A percentile compares a stretch with the other conserved stretches of the same genome.
These are phyloP conservation scores for Cocos nucifera DNA, from an alignment of 176 grass and related monocot genomes.

Conservation along the genomic window DNA sequence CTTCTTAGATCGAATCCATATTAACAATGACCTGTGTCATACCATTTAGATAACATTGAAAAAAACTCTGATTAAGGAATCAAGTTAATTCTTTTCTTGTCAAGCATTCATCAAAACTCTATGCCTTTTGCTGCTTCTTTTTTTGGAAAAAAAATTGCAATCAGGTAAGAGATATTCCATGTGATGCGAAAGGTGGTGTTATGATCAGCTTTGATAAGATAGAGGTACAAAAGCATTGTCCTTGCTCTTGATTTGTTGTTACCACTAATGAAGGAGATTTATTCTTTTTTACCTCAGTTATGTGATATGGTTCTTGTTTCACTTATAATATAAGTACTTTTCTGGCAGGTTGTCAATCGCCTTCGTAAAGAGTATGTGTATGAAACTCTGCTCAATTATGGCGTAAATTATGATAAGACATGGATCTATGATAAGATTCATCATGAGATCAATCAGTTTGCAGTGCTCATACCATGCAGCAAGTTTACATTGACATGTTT, in stretches of 20 bases:
- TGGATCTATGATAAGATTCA: slow-evolving; percentile 99
- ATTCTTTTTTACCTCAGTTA: too few species aligned
- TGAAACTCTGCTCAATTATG: slow-evolving; percentile 91
- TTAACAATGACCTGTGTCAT: too few species aligned
- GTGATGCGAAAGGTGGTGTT: slow-evolving; percentile 96
- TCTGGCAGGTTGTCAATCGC: slow-evolving; percentile 80
- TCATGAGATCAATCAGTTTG: slow-evolving; percentile 99
- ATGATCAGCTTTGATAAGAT: slow-evolving; percentile 99
- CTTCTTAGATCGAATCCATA: too few species aligned
- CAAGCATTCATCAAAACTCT: too few species aligned
- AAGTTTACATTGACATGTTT: slow-evolving; percentile 99
- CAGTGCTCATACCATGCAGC: slow-evolving; percentile 84
- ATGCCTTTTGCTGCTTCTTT: neutral
- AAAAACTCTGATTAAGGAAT: too few species aligned
- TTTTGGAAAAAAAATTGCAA: neutral
- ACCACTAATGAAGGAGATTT: too few species aligned
- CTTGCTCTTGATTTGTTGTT: neutral
- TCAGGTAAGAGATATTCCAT: slow-evolving; percentile 95
- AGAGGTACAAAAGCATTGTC: slow-evolving; percentile 51
- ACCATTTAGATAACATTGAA: too few species aligned
- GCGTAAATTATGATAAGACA: slow-evolving; percentile 87
- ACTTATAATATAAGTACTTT: slow-evolving; percentile 12
- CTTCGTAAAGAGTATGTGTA: slow-evolving; percentile 83
- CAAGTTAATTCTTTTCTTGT: too few species aligned
- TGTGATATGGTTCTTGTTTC: neutral